Conservation (phyloP, 2,329 filamentous ascomycete genomes). For the Fusarium nisikadoi region DNA sequence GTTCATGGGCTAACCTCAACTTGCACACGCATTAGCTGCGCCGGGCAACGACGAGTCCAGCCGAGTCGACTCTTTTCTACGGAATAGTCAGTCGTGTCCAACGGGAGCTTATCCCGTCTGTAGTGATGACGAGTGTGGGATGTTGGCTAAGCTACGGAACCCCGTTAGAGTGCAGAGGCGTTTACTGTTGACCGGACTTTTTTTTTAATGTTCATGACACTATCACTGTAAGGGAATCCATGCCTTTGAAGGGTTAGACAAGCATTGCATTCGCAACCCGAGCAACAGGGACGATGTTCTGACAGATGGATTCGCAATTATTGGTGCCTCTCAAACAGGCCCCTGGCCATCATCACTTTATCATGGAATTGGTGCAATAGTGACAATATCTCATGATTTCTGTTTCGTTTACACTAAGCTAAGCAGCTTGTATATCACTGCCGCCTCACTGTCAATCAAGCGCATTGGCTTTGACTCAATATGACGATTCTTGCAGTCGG, state of each 20-base stretch:
- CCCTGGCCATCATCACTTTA: conserved; percentile 8
- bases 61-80: conserved; percentile 7
- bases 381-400: conserved; percentile 32
- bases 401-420: conserved; percentile 25
- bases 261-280: conserved; percentile 27
- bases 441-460: neutral
- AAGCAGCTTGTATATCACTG: neutral
- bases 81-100: conserved; percentile 16
- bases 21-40: conserved; percentile 32
- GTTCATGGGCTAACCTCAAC: conserved; percentile 30
- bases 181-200: conserved; percentile 15
- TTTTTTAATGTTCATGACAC: conserved; percentile 2
- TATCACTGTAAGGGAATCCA: conserved; percentile 30
- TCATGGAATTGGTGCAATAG: conserved; percentile 17
- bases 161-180: conserved; percentile 40
- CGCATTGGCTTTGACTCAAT: conserved; percentile 24
- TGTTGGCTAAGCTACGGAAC: conserved; percentile 38
- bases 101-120: conserved; percentile 18
- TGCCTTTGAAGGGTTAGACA: conserved; percentile 30
- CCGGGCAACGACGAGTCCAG: conserved; percentile 10
- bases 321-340: conserved; percentile 20
- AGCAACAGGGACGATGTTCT: conserved; percentile 15
- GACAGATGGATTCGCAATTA: conserved; percentile 18
- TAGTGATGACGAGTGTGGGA: conserved; percentile 35
- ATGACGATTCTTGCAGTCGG: conserved; percentile 24